phyloP scores from a whole-genome alignment of 208 protist genomes.

The Leishmania arabica region DNA sequence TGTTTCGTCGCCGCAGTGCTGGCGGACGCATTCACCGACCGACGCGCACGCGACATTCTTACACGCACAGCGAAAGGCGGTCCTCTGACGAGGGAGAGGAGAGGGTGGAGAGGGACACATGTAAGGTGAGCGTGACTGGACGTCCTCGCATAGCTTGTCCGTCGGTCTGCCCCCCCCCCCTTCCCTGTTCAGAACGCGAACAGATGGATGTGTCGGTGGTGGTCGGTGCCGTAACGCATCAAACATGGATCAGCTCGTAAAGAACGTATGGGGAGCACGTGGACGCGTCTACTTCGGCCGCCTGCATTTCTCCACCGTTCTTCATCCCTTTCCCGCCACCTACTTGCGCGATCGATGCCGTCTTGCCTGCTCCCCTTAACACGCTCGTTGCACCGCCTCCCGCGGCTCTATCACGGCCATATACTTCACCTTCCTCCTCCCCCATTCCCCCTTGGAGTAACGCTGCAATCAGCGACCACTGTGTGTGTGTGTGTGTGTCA shows the following conservation, averaged over 20 bases:
- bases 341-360: background rate
- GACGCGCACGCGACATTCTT: background rate
- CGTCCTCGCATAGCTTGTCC: background rate
- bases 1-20: too few species aligned
- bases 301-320: background rate
- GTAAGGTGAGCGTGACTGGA: background rate
- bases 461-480: background rate
- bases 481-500: background rate
- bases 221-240: background rate
- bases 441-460: background rate
- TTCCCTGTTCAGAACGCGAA: background rate
- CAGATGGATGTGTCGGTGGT: background rate
- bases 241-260: too few species aligned
- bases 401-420: background rate
- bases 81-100: background rate
- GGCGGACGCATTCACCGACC: too few species aligned
- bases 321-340: background rate
- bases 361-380: background rate
- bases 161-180: background rate
- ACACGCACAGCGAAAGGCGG: background rate
- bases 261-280: too few species aligned
- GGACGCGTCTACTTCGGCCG: background rate
- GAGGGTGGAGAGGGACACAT: background rate
- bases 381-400: background rate
- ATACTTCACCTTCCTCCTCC: background rate